Base-by-base conservation (phyloP, 768 basidiomycete species). In the Paxillus involutus region DNA sequence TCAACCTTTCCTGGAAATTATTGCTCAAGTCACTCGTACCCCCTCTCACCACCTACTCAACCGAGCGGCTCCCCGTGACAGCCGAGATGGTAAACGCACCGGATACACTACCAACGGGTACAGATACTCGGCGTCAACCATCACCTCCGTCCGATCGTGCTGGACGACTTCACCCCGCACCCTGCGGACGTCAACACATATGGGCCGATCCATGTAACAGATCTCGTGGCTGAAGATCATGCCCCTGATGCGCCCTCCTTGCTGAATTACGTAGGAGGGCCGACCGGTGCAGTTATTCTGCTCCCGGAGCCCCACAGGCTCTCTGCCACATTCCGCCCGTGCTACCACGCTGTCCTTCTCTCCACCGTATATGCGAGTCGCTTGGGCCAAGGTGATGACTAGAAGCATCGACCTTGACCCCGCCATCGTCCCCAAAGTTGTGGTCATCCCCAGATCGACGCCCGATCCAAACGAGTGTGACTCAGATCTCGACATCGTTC, bases 171-270 rank as follows among this genome's bases (percentile, higher is more conserved):
- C 21, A 21, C 21, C 21, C 3, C 21, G 21, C 21, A 21, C 21
- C n/a, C 50, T 30, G 43, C 32, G 14, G 54, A 45, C 30, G 52
- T 58, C 46, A 32, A 40, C 35, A 39, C 48, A 30, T 37, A 41
- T 32, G 56, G 26, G 21, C 42, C 47, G 47, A 21, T 52, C 44
- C 36, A 62, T 40, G 52, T 59, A 58, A 48, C 48, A 51, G 40
- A 61, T 66, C 33, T 70, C 52, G 49, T 66, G 48, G 78, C 78
- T 1, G 80, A 79, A 2, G 78, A 80, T 53, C 60, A 78, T 16
- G 21, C 78, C 0, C 80, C 77, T 0, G 76, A 80, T 32, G 74
- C 63, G 3, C n/a, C 79, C 3, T 68, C 49, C 0, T 17, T 40
- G 3, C 60, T 75, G 12, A 47, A 66, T 0, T 48, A 57, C 1